Percentiles rank a stretch among this genome's conserved stretches.
phyloP scores from a whole-genome alignment of 345 rosid species.

The Melaleuca quinquenervia region DNA sequence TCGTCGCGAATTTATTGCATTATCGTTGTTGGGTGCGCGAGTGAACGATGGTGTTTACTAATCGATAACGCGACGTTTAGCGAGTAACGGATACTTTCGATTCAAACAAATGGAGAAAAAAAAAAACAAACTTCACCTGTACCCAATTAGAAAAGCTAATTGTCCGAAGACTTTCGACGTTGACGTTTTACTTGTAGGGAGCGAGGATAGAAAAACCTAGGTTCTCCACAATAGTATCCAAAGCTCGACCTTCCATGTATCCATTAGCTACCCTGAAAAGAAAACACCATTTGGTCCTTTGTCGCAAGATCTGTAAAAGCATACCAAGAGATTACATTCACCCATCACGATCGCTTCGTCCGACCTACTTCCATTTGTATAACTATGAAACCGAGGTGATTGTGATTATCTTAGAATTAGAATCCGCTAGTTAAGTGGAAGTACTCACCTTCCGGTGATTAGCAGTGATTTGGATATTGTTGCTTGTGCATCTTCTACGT shows the following conservation, averaged over 20 bases:
- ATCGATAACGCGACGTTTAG: background rate
- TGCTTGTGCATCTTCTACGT: background rate
- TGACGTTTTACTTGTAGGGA: background rate
- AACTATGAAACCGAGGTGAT: background rate
- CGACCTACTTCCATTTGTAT: background rate
- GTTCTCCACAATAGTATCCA: background rate
- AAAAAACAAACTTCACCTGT: background rate
- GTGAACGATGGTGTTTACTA: background rate
- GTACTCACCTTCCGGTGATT: background rate
- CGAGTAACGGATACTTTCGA: background rate
- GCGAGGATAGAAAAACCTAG: background rate
- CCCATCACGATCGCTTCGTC: background rate
- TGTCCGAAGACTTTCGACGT: background rate
- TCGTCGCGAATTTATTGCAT: background rate
- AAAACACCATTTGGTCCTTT: background rate
- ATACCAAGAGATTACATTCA: background rate
- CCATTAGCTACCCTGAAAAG: background rate
- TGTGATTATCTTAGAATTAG: background rate
- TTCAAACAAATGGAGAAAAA: background rate
- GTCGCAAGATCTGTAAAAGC: background rate
- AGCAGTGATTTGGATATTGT: background rate
- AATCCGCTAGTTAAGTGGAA: background rate
- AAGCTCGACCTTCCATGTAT: background rate
- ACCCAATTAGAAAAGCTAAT: background rate
- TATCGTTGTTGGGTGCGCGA: background rate